Percentiles rank a stretch among this genome's conserved stretches.
These are phyloP conservation scores for Mortierella sp. DNA, from an alignment of 371 early-diverging fungal species.

Conservation along the genomic window DNA sequence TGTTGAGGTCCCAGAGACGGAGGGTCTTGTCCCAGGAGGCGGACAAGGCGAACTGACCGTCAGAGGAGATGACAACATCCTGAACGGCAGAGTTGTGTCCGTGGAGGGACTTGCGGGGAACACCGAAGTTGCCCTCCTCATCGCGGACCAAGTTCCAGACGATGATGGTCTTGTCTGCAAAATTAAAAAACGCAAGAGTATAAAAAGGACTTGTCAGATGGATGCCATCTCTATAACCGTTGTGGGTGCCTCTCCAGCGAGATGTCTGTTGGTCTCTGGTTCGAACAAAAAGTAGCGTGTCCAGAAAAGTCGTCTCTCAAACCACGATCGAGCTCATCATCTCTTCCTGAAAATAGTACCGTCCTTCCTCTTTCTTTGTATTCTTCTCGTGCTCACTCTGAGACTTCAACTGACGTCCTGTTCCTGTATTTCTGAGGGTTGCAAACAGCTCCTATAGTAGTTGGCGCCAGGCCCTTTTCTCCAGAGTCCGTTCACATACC, in stretches of 20 bases:
- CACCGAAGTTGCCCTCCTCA: conserved; percentile 89
- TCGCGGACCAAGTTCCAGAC: conserved; percentile 98
- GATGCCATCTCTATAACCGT: conserved; percentile 2
- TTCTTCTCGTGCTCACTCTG: background rate
- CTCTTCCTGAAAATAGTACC: background rate
- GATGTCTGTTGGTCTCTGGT: background rate
- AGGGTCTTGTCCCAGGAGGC: conserved; percentile 99
- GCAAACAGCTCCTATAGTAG: background rate
- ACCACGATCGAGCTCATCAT: background rate
- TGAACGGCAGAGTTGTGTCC: conserved; percentile 99
- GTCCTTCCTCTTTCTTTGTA: background rate
- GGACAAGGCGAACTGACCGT: conserved; percentile 98
- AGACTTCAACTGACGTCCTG: background rate
- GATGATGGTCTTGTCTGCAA: conserved; percentile 94
- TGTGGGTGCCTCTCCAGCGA: background rate
- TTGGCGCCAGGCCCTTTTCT: background rate
- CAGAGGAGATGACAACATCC: conserved; percentile 97
- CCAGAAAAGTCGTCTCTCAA: background rate
- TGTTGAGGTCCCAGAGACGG: conserved; percentile 98
- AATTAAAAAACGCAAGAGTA: conserved; percentile 10
- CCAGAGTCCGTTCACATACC: conserved; percentile 66
- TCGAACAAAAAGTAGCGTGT: background rate
- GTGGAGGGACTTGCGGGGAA: conserved; percentile 88
- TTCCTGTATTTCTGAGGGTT: background rate
- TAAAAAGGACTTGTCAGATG: background rate